Conservation (phyloP, 495 filamentous ascomycete genomes). For the Aspergillus coremiiformis region DNA sequence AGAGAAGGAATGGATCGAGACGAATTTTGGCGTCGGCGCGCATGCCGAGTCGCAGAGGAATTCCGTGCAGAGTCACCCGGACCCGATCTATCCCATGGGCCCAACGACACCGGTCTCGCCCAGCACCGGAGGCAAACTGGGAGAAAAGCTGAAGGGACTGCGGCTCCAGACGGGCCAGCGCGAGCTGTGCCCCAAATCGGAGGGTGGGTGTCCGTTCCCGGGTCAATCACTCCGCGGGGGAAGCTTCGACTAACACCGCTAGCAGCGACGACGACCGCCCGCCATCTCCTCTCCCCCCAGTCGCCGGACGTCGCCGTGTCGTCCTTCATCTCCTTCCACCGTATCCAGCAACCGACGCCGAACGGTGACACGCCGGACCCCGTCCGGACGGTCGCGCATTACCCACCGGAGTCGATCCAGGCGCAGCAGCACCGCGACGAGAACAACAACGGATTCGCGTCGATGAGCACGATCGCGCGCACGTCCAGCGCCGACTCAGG, state of each 20-base stretch:
- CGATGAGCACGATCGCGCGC: constrained; percentile 24
- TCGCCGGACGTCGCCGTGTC: constrained; percentile 59
- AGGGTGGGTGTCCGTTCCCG: constrained; percentile 30
- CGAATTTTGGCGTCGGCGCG: constrained; percentile 59
- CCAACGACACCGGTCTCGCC: constrained; percentile 52
- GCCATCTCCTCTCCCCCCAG: constrained; percentile 51
- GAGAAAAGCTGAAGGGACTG: constrained; percentile 69
- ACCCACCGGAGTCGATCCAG: constrained; percentile 37
- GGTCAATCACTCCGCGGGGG: too few species aligned
- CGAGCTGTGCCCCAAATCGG: constrained; percentile 43
- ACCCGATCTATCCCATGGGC: constrained; percentile 25
- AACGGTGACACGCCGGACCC: constrained; percentile 14
- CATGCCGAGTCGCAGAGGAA: constrained; percentile 16
- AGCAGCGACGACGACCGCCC: not conserved
- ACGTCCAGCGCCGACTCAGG: constrained; percentile 43
- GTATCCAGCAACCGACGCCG: constrained; percentile 13
- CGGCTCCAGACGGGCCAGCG: constrained; percentile 64
- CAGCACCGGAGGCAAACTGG: constrained; percentile 52
- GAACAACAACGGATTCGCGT: constrained; percentile 26
- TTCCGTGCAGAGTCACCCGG: constrained; percentile 10
- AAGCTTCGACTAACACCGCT: not conserved
- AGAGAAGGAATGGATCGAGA: constrained; percentile 75
- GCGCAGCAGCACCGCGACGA: constrained; percentile 32
- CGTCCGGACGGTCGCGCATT: constrained; percentile 29
- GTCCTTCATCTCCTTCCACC: constrained; percentile 52